Evolutionary conservation across 345 rosid species (phyloP).

Genomic region (Zanthoxylum bungeanum): DNA sequence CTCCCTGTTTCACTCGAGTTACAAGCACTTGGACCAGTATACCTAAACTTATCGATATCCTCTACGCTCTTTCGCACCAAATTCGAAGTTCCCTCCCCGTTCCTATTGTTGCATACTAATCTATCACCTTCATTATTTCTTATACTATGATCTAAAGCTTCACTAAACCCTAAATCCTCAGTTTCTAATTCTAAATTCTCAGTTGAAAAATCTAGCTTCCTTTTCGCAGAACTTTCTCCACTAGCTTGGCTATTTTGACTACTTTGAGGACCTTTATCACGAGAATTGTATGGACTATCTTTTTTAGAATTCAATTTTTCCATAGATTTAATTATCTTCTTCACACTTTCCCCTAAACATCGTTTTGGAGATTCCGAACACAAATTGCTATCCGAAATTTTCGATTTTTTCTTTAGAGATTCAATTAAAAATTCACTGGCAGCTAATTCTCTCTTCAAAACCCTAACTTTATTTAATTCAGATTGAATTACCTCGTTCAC

Average conservation of each 20-base stretch:
- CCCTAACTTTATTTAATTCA: constrained; percentile 17
- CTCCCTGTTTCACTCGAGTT: background rate
- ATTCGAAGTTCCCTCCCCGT: background rate
- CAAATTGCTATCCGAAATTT: constrained; percentile 12
- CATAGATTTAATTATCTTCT: no score
- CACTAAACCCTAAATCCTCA: background rate
- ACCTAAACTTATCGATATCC: constrained; percentile 25
- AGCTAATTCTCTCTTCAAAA: constrained; percentile 13
- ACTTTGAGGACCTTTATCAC: constrained; percentile 10
- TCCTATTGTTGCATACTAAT: no score
- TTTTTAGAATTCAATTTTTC: no score
- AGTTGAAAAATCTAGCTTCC: constrained; percentile 21
- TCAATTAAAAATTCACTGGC: constrained; percentile 5
- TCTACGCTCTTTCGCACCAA: constrained; percentile 8
- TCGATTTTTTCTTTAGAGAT: constrained; percentile 12
- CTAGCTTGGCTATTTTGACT: constrained; percentile 3
- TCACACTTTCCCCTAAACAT: no score
- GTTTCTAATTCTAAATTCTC: constrained; percentile 12
- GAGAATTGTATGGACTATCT: background rate
- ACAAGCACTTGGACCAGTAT: background rate
- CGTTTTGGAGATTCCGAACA: constrained; percentile 8
- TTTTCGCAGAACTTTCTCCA: constrained; percentile 13
- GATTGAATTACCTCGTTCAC: constrained; percentile 6
- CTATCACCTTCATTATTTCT: background rate
- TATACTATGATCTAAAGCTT: background rate